phyloP scores from a whole-genome alignment of 441 rosid genomes.

The Corymbia citriodora region DNA sequence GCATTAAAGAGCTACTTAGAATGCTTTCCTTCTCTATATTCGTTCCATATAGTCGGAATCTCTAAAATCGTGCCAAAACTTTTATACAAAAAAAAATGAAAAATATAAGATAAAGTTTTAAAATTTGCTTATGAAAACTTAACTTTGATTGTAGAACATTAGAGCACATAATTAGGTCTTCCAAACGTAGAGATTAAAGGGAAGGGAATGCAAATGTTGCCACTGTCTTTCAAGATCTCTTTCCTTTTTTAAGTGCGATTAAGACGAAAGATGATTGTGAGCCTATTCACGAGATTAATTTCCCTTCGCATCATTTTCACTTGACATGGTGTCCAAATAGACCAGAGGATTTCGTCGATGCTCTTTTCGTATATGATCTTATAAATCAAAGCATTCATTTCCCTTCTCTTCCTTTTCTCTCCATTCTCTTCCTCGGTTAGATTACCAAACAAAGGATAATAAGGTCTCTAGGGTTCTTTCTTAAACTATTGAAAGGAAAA shows the following conservation, averaged over 20 bases:
- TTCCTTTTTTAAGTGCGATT: neutral
- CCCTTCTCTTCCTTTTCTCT: neutral
- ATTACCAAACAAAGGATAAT: neutral
- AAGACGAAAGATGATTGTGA: neutral
- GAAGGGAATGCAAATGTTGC: neutral
- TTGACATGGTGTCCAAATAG: neutral
- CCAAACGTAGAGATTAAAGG: too few species aligned
- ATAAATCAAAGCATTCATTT: neutral
- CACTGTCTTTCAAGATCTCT: neutral
- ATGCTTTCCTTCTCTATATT: neutral
- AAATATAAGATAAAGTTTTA: neutral
- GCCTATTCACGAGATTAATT: neutral
- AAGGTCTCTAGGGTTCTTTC: neutral
- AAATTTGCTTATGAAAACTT: neutral
- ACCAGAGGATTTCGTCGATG: neutral
- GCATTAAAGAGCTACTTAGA: neutral
- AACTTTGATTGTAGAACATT: neutral
- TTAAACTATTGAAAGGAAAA: neutral
- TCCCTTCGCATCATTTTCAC: neutral
- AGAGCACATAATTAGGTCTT: too few species aligned
- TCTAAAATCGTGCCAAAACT: neutral
- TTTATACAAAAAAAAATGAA: neutral
- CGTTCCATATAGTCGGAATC: neutral
- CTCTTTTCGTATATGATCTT: too few species aligned
- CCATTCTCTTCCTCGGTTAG: neutral